Percentiles rank a stretch among this genome's conserved stretches.
These are phyloP conservation scores for Cercospora sp. DNA, from an alignment of 2,329 filamentous ascomycete genomes.

Conservation along the genomic window DNA sequence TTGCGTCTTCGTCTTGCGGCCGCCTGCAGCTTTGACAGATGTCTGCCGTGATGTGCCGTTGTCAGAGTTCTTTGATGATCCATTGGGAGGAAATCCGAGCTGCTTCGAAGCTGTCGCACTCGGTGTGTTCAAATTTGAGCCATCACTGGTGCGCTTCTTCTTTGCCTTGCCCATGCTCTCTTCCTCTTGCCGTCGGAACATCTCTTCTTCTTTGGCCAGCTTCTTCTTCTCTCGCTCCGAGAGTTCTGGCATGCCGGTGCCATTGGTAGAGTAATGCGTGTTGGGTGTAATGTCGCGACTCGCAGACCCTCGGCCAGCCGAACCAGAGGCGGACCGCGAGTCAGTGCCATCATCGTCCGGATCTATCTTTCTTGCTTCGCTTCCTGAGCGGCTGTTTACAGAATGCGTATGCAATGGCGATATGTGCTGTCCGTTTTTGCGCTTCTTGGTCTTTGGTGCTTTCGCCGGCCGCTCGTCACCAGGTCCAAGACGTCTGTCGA, in stretches of 20 bases:
- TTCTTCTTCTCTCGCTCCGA: slow-evolving; percentile 64
- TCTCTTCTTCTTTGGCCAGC: slow-evolving; percentile 61
- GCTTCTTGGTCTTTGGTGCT: slow-evolving; percentile 49
- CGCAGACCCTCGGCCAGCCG: slow-evolving; percentile 55
- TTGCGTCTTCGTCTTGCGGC: slow-evolving; percentile 27
- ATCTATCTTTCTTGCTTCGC: slow-evolving; percentile 54
- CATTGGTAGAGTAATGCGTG: slow-evolving; percentile 52
- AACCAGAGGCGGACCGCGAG: slow-evolving; percentile 58
- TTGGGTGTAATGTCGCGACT: slow-evolving; percentile 65
- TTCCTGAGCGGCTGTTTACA: slow-evolving; percentile 60
- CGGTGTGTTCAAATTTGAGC: slow-evolving; percentile 55
- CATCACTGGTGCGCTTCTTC: slow-evolving; percentile 59
- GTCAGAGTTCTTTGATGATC: slow-evolving; percentile 35
- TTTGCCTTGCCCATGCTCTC: slow-evolving; percentile 54
- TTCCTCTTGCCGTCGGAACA: slow-evolving; percentile 63
- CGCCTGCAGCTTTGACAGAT: slow-evolving; percentile 22
- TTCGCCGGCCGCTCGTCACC: slow-evolving; percentile 35
- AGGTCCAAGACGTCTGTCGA: slow-evolving; percentile 37
- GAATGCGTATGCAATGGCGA: slow-evolving; percentile 58
- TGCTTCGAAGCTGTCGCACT: slow-evolving; percentile 48
- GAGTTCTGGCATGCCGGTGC: slow-evolving; percentile 49
- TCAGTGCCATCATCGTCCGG: slow-evolving; percentile 59
- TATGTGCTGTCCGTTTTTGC: slow-evolving; percentile 49
- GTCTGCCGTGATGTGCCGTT: slow-evolving; percentile 18
- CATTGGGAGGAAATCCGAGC: slow-evolving; percentile 34